Conservation (phyloP, 352 stramenopile genomes). For the Globisporangium apiculatum region DNA sequence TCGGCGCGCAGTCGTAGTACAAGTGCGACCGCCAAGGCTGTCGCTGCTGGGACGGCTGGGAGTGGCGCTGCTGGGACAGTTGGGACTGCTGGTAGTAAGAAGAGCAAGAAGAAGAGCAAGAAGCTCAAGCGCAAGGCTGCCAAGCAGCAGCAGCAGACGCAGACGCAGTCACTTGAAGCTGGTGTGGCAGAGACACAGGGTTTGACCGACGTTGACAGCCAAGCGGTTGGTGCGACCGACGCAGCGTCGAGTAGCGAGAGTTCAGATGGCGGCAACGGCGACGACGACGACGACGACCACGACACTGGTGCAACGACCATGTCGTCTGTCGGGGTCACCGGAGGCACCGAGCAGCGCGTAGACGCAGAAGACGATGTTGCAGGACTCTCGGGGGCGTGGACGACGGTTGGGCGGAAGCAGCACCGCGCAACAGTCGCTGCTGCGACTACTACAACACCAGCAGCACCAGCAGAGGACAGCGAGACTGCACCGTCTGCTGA, state of each 20-base stretch:
- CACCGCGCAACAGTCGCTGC: slow-evolving; percentile 20
- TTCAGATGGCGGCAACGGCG: slow-evolving; percentile 8
- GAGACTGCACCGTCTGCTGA: neutral
- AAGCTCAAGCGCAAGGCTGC: slow-evolving; percentile 54
- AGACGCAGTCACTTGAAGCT: neutral
- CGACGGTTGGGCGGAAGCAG: slow-evolving; percentile 62
- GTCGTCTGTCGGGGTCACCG: too few relatives aligned
- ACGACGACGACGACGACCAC: slow-evolving; percentile 5
- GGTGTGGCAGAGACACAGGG: neutral
- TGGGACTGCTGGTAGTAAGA: slow-evolving; percentile 20
- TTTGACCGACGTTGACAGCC: neutral
- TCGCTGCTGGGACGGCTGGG: neutral
- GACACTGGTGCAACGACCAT: neutral
- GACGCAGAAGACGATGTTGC: slow-evolving; percentile 1
- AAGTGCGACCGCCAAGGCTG: neutral
- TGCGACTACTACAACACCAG: neutral
- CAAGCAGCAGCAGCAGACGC: slow-evolving; percentile 18
- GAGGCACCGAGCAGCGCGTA: neutral
- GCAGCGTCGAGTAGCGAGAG: slow-evolving; percentile 12
- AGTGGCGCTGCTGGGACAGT: neutral
- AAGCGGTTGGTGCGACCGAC: neutral
- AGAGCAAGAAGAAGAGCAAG: slow-evolving; percentile 72
- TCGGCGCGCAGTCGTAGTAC: slow-evolving; percentile 9
- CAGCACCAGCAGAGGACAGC: neutral
- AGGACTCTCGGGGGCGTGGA: slow-evolving; percentile 42